phyloP scores from a whole-genome alignment of 176 grass and related monocot species.

The Carex scoparia region DNA sequence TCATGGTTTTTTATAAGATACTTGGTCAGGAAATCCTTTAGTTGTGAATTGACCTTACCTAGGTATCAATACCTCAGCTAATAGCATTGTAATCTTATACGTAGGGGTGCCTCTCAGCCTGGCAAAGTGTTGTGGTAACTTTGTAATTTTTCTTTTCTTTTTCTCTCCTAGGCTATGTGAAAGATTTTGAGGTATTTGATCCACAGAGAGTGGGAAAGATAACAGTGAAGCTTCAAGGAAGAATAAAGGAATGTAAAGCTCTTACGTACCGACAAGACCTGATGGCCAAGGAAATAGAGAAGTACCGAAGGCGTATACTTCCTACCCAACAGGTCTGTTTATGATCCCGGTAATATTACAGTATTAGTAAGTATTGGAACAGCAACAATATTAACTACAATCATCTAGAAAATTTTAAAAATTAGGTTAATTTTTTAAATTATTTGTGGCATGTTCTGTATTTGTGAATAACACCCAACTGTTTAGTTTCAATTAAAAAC shows the following conservation, averaged over 20 bases:
- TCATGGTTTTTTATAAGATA: background rate
- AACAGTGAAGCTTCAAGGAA: slow-evolving; percentile 67
- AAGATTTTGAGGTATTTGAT: slow-evolving; percentile 77
- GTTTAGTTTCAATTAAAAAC: background rate
- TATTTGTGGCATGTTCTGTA: background rate
- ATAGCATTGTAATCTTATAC: background rate
- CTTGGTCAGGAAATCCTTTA: background rate
- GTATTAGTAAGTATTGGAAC: background rate
- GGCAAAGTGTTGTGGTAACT: background rate
- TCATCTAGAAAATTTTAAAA: background rate
- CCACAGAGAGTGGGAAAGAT: slow-evolving; percentile 85
- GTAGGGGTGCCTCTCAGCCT: background rate
- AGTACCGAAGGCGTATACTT: slow-evolving; percentile 69
- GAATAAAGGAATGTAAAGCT: slow-evolving; percentile 84
- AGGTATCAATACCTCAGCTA: background rate
- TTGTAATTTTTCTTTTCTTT: background rate
- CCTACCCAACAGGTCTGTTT: slow-evolving; percentile 70
- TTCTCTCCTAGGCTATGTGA: slow-evolving; percentile 64
- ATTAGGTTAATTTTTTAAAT: background rate
- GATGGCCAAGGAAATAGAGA: slow-evolving; percentile 73
- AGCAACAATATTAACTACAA: background rate
- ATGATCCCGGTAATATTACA: background rate
- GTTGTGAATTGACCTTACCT: background rate
- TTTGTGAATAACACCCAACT: background rate
- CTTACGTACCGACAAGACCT: slow-evolving; percentile 80